Conservation (phyloP, 2,329 filamentous ascomycete genomes). For the Stagonosporopsis cucurbitacearum region DNA sequence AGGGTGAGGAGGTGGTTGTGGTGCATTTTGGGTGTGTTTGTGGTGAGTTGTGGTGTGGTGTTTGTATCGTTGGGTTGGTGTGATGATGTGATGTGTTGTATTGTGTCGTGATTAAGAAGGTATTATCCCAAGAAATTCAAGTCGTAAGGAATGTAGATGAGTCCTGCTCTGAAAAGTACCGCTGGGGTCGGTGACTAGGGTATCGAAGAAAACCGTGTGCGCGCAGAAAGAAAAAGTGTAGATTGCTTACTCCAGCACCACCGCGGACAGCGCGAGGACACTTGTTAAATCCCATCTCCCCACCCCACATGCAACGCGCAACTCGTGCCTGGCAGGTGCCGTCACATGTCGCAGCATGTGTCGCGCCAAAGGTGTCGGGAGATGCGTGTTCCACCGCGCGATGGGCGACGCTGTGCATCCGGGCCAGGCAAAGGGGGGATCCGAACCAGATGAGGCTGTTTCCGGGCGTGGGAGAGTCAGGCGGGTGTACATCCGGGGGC, state of each 20-base stretch:
- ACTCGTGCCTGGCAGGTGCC: constrained; percentile 10
- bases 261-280: background rate
- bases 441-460: too few species aligned
- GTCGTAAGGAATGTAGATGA: too few species aligned
- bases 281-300: background rate
- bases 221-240: constrained; percentile 4
- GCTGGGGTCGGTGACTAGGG: too few species aligned
- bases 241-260: background rate
- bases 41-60: too few species aligned
- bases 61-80: constrained; percentile 1
- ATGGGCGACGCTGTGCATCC: constrained; percentile 3
- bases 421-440: too few species aligned
- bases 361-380: constrained; percentile 15
- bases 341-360: constrained; percentile 7
- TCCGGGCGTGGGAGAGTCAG: too few species aligned
- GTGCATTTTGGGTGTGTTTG: constrained; percentile 9
- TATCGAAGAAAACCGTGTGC: too few species aligned
- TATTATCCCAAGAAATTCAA: too few species aligned
- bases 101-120: too few species aligned
- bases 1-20: constrained; percentile 9
- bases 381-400: background rate
- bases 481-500: too few species aligned
- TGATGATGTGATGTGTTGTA: too few species aligned
- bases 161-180: too few species aligned
- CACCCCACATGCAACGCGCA: constrained; percentile 5